Conservation (phyloP, 1,139 yeast species). For the Blastobotrys petasosporus region DNA sequence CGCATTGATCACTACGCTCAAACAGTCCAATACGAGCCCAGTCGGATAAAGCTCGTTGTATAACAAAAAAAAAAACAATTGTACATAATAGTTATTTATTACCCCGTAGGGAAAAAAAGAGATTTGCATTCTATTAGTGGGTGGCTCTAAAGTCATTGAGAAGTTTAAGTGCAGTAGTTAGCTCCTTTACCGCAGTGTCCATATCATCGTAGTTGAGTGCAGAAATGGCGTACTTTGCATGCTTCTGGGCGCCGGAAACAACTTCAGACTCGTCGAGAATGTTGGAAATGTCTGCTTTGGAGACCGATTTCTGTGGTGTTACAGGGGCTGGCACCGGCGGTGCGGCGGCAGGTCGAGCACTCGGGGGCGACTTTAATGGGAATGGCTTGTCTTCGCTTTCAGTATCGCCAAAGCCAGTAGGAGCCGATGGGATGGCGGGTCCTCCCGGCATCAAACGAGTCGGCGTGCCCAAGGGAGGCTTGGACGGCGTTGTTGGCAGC, state of each 20-base stretch:
- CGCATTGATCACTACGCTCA: too few species aligned
- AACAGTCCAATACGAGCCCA: too few species aligned
- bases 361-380: constrained; percentile 11
- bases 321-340: constrained; percentile 15
- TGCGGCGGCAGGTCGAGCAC: constrained; percentile 11
- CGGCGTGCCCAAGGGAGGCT: constrained; percentile 10
- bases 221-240: constrained; percentile 85
- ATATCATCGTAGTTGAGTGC: constrained; percentile 91
- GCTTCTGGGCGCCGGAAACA: constrained; percentile 69
- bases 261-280: constrained; percentile 56
- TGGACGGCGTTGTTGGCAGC: constrained; percentile 17
- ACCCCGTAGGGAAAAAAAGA: not conserved
- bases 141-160: constrained; percentile 16
- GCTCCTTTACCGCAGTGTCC: constrained; percentile 72
- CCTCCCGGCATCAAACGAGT: constrained; percentile 12
- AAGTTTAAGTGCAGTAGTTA: constrained; percentile 52
- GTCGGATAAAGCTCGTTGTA: too few species aligned
- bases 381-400: not conserved
- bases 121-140: not conserved
- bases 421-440: constrained; percentile 15
- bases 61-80: not conserved
- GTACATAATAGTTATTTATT: not conserved
- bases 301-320: constrained; percentile 26
- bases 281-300: constrained; percentile 43
- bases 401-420: constrained; percentile 13